Evolutionary conservation across 2,329 filamentous ascomycete genomes (phyloP).

Genomic region (Atkinsonella hypoxylon): DNA sequence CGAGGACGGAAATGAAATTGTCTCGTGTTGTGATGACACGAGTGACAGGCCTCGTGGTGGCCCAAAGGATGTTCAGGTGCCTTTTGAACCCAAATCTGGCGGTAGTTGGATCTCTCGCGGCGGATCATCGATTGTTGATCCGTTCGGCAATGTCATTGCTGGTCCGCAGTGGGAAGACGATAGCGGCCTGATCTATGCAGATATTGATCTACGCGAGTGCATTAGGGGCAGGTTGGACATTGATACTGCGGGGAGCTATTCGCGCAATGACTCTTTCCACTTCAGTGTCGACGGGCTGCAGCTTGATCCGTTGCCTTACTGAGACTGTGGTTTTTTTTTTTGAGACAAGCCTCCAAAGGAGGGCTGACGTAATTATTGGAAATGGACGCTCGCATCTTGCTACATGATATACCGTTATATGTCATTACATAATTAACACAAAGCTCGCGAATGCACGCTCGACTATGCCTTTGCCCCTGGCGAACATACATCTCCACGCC

Average conservation of each 20-base stretch:
- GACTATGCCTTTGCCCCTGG: too few relatives aligned
- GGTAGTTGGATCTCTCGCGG: conserved; percentile 52
- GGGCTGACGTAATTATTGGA: background rate
- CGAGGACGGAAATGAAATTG: conserved; percentile 44
- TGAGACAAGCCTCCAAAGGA: too few relatives aligned
- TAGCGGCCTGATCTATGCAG: conserved; percentile 52
- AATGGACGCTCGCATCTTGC: background rate
- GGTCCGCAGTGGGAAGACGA: conserved; percentile 78
- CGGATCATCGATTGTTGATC: conserved; percentile 72
- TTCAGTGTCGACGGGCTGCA: conserved; percentile 47
- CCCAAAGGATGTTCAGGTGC: background rate
- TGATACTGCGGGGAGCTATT: conserved; percentile 78
- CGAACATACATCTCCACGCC: too few relatives aligned
- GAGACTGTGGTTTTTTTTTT: background rate
- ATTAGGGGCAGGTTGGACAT: conserved; percentile 69
- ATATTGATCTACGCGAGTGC: conserved; percentile 83
- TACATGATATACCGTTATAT: background rate
- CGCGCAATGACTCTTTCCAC: conserved; percentile 55
- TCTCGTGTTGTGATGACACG: conserved; percentile 24
- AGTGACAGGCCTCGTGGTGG: conserved; percentile 6
- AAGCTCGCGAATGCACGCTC: background rate
- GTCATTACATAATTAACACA: background rate
- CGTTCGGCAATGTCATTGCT: conserved; percentile 65
- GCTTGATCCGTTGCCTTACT: conserved; percentile 44
- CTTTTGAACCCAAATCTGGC: background rate